Base-by-base conservation (phyloP, 495 filamentous ascomycete genomes). In the Neurospora cerealis region DNA sequence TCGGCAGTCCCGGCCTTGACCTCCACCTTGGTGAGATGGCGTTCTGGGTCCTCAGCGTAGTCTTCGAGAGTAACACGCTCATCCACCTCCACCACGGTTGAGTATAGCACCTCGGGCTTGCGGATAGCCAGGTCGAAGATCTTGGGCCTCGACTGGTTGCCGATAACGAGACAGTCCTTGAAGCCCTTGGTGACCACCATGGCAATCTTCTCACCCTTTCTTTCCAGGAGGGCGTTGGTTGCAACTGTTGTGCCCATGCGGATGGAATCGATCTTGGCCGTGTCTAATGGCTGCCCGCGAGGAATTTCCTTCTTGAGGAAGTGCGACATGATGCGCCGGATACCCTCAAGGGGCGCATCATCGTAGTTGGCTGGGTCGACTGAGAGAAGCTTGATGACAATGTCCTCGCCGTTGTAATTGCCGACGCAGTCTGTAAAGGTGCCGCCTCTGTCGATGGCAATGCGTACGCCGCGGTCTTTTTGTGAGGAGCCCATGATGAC, bases 161-260 rank as follows among this genome's bases (percentile, higher is more conserved):
- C 93, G 73, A 95, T 96, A 44, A 92, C 90, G 28, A 98, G 86
- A 75, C 95, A 93, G 82, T 99, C 96, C 70, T 90, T 91, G 83
- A 99, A 99, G 0, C 96, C 96, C 79, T 93, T 92, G 2, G 96
- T 98, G 11, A 96, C 94, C 28, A 98, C 88, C 77, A 99, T 87
- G 4, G 91, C 96, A 74, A 96, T 97, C 77, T 89, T 90, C 81
- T 97, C 96, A 7, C 96, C 96, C 82, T 98, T 99, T 73, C 96
- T 83, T 82, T 99, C 96, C 2, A 99, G 85, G 72, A 99, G 82
- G 0, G 93, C 93, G 80, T 96, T 96, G 17, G 93, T 96, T 0
- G 93, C 93, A 36, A 96, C 93, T 3, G 93, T 96, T 24, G 93
- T 96, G 38, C 93, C 93, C 93, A 96, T 95, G 70, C 93, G 90